Evolutionary conservation across 805 yeast genomes (phyloP), one percentile per base, ranked within the genome.

Genomic region (Barnettozyma salicaria): DNA sequence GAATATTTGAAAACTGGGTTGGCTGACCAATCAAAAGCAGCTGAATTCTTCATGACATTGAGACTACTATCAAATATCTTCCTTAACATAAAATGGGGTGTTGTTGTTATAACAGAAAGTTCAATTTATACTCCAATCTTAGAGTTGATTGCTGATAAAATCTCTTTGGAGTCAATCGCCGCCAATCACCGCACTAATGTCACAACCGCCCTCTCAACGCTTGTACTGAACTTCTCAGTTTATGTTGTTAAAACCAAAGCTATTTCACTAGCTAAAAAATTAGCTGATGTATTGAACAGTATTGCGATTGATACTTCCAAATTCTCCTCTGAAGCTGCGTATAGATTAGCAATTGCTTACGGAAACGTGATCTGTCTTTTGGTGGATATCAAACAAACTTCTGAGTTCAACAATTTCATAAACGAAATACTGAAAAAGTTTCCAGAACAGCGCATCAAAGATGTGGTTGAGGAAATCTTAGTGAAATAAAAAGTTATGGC

Each of bases 311-410:
- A 52, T 20, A 37, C 64, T 6, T 43, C 56, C 8, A 55, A 51
- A 24, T 49, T 60, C 1, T 72, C 72, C 26, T 70, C 76, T 27
- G 95, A 85, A 56, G 74, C 88, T 3, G 74, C 77, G 0, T 85
- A 84, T 55, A 68, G 95, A 51, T 46, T 78, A 17, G 44, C 70
- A 9, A 65, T 84, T 19, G 78, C 82, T 0, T 68, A 66, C 40
- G 94, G 92, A 4, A 83, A 85, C 32, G 44, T 78, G 25, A 49
- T 70, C 14, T 55, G 58, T 5, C 45, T 60, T 2, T 64, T 63
- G 26, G 50, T 56, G 1, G 39, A 58, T 2, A 11, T 41, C 20
- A 47, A 34, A 19, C 26, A 17, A 17, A 57, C 56, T 20, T 29
- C 17, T 2, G 46, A 31, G 10, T 44, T 34, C 30, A 39, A 29